Percentiles rank a stretch among this genome's conserved stretches.
phyloP scores from a whole-genome alignment of 1,139 yeast species.

The Suhomyces wounanorum region DNA sequence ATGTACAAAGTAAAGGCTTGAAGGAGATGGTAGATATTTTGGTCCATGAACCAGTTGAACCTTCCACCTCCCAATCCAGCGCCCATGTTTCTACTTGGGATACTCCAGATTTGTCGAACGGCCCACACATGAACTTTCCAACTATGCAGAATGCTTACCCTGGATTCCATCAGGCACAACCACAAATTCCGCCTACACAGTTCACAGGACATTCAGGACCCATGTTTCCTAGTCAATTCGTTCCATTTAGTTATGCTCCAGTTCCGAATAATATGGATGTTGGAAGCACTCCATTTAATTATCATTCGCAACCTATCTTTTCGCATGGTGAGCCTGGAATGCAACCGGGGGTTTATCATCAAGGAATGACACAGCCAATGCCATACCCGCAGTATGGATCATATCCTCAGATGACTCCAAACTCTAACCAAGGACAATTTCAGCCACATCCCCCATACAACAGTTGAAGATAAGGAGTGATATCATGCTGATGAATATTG shows the following conservation, averaged over 20 bases:
- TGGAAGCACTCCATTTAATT: conserved; percentile 14
- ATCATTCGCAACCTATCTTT: conserved; percentile 6
- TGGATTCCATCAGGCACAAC: conserved; percentile 1
- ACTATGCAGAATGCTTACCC: conserved; percentile 2
- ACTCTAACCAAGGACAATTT: not conserved
- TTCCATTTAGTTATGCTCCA: conserved; percentile 6
- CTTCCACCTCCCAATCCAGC: not conserved
- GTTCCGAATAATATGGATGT: conserved; percentile 7
- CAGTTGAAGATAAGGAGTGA: not conserved
- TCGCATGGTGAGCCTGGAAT: not conserved
- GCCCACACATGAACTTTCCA: conserved; percentile 6
- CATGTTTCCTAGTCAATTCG: not conserved
- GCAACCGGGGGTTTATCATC: not conserved
- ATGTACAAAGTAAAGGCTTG: conserved; percentile 13
- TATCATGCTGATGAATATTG: not conserved
- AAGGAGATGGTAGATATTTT: conserved; percentile 23
- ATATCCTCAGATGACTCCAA: not conserved
- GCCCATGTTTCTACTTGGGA: conserved; percentile 5
- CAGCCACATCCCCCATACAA: conserved; percentile 2
- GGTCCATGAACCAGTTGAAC: conserved; percentile 11
- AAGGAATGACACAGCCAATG: conserved; percentile 1
- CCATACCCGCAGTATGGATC: not conserved
- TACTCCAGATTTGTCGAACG: conserved; percentile 1
- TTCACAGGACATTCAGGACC: conserved; percentile 1
- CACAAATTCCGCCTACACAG: conserved; percentile 5